Evolutionary conservation across 2,329 filamentous ascomycete species (phyloP), one percentile per base, ranked within the genome.

Genomic region (Phialocephala subalpina): DNA sequence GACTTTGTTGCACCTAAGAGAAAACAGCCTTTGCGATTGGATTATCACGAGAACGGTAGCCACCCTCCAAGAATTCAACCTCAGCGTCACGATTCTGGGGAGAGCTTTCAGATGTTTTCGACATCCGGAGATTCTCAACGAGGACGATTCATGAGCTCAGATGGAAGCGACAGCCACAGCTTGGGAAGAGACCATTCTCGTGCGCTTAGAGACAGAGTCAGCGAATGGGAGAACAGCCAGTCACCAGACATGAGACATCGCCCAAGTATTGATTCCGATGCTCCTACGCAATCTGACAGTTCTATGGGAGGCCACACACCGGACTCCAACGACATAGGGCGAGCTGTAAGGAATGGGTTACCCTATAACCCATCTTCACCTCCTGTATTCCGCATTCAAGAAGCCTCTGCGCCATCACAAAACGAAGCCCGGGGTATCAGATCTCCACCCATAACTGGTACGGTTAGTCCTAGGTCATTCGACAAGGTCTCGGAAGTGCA

Each of bases 41-140:
- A 78, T 60, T 74, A 75, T 38, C 56, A 67, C 8, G 66, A 70
- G 14, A 60, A 61, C 18, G 14, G 12, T 4, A 66, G 63, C 29
- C 56, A 67, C 36, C 63, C 68, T 14, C 60, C 67, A 27, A 67
- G 73, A 58, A 73, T 73, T 40, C 68, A 72, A 42, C 65, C 69
- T 20, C 80, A 76, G n/a, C 80, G 87, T 3, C 83, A 87, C 55
- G 83, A 88, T 72, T 89, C 87, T 0, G 82, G 84, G 8, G 87
- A 88, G 56, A 88, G 86, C 69, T 86, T 87, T 62, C 78, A 87
- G 60, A 82, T 89, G 75, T 89, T 89, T 70, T 87, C 85, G 18
- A 81, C 86, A 3, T 88, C 87, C 0, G 83, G 83, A 65, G 80
- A 82, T 20, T 80, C 80, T 16, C 78, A 79, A 58, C 69, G 78